phyloP scores from a whole-genome alignment of 768 basidiomycete genomes.

The Cystofilobasidium ferigula region DNA sequence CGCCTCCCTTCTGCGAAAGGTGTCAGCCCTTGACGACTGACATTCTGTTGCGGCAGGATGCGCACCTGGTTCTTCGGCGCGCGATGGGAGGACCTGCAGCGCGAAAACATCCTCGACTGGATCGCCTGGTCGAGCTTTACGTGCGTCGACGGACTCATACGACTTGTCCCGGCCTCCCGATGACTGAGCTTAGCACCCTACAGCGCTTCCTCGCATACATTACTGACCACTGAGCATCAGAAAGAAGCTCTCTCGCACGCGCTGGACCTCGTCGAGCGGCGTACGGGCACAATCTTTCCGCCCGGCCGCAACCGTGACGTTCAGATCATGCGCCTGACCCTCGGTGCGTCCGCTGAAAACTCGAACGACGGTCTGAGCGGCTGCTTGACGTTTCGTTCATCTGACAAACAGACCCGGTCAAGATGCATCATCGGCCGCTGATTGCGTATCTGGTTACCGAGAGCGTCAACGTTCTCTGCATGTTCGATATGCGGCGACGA shows the following conservation, averaged over 20 bases:
- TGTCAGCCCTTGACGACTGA: not conserved
- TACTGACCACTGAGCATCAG: conserved; percentile 31
- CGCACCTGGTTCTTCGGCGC: conserved; percentile 51
- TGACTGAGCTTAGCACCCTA: not conserved
- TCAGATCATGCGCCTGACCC: not conserved
- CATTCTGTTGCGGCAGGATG: conserved; percentile 39
- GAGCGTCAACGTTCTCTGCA: conserved; percentile 29
- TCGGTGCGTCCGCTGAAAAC: conserved; percentile 42
- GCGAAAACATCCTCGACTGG: conserved; percentile 58
- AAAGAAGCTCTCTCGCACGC: conserved; percentile 50
- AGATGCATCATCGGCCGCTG: conserved; percentile 55
- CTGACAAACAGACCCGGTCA: conserved; percentile 53
- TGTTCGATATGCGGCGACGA: conserved; percentile 43
- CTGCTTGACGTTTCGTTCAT: conserved; percentile 54
- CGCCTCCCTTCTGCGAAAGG: too few relatives aligned
- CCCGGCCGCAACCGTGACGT: conserved; percentile 32
- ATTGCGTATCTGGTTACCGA: conserved; percentile 41
- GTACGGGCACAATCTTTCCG: conserved; percentile 55
- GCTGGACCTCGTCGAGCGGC: conserved; percentile 55
- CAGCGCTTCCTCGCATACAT: not conserved
- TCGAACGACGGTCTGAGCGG: conserved; percentile 17
- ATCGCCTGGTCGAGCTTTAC: conserved; percentile 76
- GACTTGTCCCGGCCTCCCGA: too few relatives aligned
- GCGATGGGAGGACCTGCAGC: conserved; percentile 60
- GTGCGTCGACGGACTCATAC: conserved; percentile 12